These are phyloP conservation scores for Linnemannia zychae DNA, from an alignment of 192 early-diverging fungal genomes.

Conservation along the genomic window DNA sequence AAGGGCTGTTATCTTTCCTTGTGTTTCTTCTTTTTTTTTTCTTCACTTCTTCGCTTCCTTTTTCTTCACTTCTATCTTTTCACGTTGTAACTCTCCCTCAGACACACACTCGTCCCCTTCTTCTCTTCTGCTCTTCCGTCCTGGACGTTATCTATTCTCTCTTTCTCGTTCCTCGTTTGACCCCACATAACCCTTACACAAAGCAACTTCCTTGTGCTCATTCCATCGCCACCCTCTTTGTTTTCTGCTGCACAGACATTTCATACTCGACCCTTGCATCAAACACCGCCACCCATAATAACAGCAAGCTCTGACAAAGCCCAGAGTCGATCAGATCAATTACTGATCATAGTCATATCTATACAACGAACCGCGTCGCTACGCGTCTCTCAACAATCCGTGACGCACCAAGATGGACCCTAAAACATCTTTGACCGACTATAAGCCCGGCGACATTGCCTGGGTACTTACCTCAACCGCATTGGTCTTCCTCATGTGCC, in stretches of 20 bases:
- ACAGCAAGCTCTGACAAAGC: background rate
- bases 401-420: slow-evolving; percentile 31
- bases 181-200: slow-evolving; percentile 17
- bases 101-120: background rate
- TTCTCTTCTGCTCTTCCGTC: background rate
- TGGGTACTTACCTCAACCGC: slow-evolving; percentile 80
- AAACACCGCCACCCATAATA: too few species aligned
- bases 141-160: background rate
- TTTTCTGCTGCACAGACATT: background rate
- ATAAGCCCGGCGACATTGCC: slow-evolving; percentile 76
- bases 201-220: background rate
- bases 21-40: slow-evolving; percentile 43
- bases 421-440: slow-evolving; percentile 45
- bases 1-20: slow-evolving; percentile 56
- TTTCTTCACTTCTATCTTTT: background rate
- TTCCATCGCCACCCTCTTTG: background rate
- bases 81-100: background rate
- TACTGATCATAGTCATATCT: background rate
- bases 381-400: background rate
- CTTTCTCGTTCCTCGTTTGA: background rate
- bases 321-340: background rate
- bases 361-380: background rate
- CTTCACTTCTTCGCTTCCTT: slow-evolving; percentile 22
- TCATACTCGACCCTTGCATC: background rate
- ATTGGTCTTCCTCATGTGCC: slow-evolving; percentile 84